Base-by-base conservation (phyloP, 257 asterid genomes). In the Hygrophila difformis region DNA sequence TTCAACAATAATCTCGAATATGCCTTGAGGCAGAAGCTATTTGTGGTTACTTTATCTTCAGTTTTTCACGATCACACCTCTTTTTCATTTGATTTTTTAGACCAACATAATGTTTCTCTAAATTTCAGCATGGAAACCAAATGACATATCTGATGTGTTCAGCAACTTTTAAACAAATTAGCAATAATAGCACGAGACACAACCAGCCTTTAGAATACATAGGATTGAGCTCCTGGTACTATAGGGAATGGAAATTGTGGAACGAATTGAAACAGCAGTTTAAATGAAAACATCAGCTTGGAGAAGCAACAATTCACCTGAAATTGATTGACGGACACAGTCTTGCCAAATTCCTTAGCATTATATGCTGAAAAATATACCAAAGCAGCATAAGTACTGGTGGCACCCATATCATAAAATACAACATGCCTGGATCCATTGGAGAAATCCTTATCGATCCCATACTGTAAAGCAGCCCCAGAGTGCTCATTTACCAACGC, bases 401-500 rank as follows among this genome's bases (percentile, higher is more conserved):
- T 73, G 1, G 98, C 94, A 18, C 98, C 98, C 98, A 91, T 91
- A 54, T 91, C 94, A 37, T 91, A 91, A 60, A 91, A 86, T 39
- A 91, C 79, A 35, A 91, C 96, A 41, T 76, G 75, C 69, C 93
- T 73, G 10, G 98, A 76, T 31, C 81, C 96, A 38, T 91, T 77
- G 0, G 93, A 68, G 49, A 91, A 91, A 68, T 86, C 96, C 70
- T 91, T 91, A 66, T 91, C 96, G 60, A 91, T 91, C 56, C 98
- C 96, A 44, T 91, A 91, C 73, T 91, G 98, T 77, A 91, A 55
- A n/a, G 98, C 96, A 21, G 95, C 96, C 3, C 96, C 95, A 0
- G 93, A 73, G 63, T 91, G 94, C 69, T 91, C 98, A 56, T 86
- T 82, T 60, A 91, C 72, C 72, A 91, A 64, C 26, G 98, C 81